Conservation (phyloP, 768 basidiomycete genomes). For the Boletellus sp. region DNA sequence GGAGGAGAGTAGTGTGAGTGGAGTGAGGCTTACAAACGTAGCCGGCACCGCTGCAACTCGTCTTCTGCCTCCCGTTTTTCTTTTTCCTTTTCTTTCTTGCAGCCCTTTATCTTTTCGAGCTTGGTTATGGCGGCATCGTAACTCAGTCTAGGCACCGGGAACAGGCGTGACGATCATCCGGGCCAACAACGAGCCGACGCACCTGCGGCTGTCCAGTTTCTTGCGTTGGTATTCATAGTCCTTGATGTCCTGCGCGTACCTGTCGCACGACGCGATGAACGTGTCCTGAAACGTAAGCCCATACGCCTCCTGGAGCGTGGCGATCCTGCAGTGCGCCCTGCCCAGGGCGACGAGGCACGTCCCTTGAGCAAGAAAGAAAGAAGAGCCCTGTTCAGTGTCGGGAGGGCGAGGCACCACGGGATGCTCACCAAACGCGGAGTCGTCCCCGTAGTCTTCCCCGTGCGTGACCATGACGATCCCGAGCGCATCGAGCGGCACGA, state of each 20-base stretch:
- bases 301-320: constrained; percentile 80
- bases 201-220: constrained; percentile 86
- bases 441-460: constrained; percentile 76
- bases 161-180: neutral
- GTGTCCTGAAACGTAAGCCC: constrained; percentile 70
- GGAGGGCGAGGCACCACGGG: constrained; percentile 3
- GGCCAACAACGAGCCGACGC: constrained; percentile 11
- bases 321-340: constrained; percentile 80
- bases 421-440: constrained; percentile 63
- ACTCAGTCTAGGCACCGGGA: constrained; percentile 48
- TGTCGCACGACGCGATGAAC: constrained; percentile 64
- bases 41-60: constrained; percentile 65
- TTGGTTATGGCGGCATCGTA: constrained; percentile 75
- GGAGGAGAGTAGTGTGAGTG: neutral
- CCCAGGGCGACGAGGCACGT: constrained; percentile 72
- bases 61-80: constrained; percentile 75
- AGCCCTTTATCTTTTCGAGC: constrained; percentile 58
- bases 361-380: constrained; percentile 40
- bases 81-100: constrained; percentile 82
- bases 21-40: constrained; percentile 65
- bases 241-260: constrained; percentile 69
- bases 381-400: neutral
- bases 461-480: constrained; percentile 86
- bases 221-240: constrained; percentile 79
- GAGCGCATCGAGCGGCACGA: constrained; percentile 71